A percentile compares a stretch with the other conserved stretches of the same genome.
These are phyloP conservation scores for Peronospora belbahrii DNA, from an alignment of 352 stramenopile genomes.

Conservation along the genomic window DNA sequence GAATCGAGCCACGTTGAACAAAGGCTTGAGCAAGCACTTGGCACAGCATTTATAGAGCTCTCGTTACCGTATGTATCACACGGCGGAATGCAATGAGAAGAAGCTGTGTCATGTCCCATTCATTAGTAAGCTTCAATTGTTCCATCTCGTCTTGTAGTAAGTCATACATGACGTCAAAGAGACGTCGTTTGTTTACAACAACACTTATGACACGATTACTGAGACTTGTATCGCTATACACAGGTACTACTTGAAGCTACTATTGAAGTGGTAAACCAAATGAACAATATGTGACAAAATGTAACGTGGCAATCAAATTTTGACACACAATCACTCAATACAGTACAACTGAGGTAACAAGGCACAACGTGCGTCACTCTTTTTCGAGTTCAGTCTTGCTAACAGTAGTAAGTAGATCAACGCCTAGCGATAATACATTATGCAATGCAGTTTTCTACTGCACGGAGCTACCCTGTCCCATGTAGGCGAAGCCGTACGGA, in stretches of 20 bases:
- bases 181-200: constrained; percentile 69
- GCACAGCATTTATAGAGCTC: constrained; percentile 75
- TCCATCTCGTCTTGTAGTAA: constrained; percentile 62
- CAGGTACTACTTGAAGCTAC: constrained; percentile 15
- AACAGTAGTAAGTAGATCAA: constrained; percentile 35
- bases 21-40: constrained; percentile 79
- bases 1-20: constrained; percentile 59
- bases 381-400: constrained; percentile 40
- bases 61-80: constrained; percentile 49
- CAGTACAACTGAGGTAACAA: constrained; percentile 39
- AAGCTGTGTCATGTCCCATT: constrained; percentile 58
- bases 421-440: constrained; percentile 60
- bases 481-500: constrained; percentile 16
- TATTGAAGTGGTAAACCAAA: background rate
- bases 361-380: constrained; percentile 56
- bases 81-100: constrained; percentile 63
- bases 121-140: constrained; percentile 39
- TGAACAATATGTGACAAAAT: constrained; percentile 6
- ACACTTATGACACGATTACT: constrained; percentile 18
- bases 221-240: constrained; percentile 22
- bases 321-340: too few species aligned
- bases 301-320: constrained; percentile 3
- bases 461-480: constrained; percentile 71
- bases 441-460: constrained; percentile 78
- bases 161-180: constrained; percentile 68